Base-by-base conservation (phyloP, 305 asterid genomes). In the Solanum chacoense region DNA sequence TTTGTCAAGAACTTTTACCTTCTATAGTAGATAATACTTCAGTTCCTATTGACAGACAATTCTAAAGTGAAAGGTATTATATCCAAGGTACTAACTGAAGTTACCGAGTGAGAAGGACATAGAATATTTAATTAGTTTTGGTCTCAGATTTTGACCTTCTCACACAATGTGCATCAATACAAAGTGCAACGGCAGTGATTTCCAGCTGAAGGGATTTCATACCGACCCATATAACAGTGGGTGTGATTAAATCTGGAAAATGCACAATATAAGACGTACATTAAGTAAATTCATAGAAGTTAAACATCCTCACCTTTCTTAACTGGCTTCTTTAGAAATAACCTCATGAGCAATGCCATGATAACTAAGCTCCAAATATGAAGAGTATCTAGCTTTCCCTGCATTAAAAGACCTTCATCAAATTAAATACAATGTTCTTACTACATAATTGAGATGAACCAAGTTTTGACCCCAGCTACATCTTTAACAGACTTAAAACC, bases 291-390 rank as follows among this genome's bases (percentile, higher is more conserved):
- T 87, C 91, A 88, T 55, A 28, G 36, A 8, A 71, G 85, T 72
- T 88, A 31, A 75, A 90, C 87, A 67, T 90, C 76, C 92, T 93
- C 87, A 96, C 98, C 98, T 95, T 93, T 96, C 94, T 93, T 92
- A 90, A 96, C 95, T 87, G 89, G 94, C 91, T 91, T 95, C 91
- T 91, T 90, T 32, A 72, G 90, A 34, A 90, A 87, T 37, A 91
- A 89, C 87, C 93, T 91, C 67, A 88, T 42, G 12, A 93, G 42
- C 12, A 91, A 85, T 75, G 92, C 94, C 87, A 93, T 91, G 6
- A 93, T 8, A 16, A 90, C 65, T 85, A 94, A 89, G 91, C 93
- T 92, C 95, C 95, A 93, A 8, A 92, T 63, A 73, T 90, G 89
- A 90, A 89, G 79, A 76, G 93, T 71, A 85, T 90, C 86, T 72